Percentiles rank a stretch among this genome's conserved stretches.
Conservation (phyloP, 108 stramenopile species). For the Licmophora abbreviata region DNA sequence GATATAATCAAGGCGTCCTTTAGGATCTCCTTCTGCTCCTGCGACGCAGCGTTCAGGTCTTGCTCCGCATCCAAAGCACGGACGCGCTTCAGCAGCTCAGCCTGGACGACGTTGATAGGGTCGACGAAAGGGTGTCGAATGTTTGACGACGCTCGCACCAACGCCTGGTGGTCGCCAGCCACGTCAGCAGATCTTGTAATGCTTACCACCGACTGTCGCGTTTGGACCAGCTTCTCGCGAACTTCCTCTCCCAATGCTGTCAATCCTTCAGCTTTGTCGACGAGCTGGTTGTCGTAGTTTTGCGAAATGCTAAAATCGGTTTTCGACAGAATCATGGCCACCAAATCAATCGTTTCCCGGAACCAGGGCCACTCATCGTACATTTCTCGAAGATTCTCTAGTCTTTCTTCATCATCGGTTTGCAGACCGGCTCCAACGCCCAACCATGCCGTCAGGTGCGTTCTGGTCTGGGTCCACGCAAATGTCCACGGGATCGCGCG, state of each 20-base stretch:
- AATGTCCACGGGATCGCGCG: constrained; percentile 98
- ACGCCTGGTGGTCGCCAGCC: constrained; percentile 69
- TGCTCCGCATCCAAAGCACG: constrained; percentile 39
- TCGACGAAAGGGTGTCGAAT: constrained; percentile 96
- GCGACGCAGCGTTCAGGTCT: too few relatives aligned
- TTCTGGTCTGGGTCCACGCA: constrained; percentile 95
- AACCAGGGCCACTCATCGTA: constrained; percentile 95
- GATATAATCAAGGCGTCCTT: constrained; percentile 85
- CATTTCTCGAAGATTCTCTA: constrained; percentile 70
- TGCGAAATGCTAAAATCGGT: constrained; percentile 85
- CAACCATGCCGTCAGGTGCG: constrained; percentile 94
- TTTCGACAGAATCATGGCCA: constrained; percentile 94
- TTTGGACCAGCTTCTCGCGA: constrained; percentile 69
- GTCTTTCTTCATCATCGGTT: constrained; percentile 39
- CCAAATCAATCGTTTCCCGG: constrained; percentile 84
- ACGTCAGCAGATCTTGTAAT: constrained; percentile 74
- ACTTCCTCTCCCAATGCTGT: constrained; percentile 76
- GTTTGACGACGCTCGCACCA: constrained; percentile 74
- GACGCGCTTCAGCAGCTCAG: constrained; percentile 83
- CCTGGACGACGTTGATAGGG: constrained; percentile 95
- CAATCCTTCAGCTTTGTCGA: constrained; percentile 45
- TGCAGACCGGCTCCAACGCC: constrained; percentile 87
- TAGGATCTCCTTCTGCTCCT: constrained; percentile 62
- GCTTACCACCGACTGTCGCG: constrained; percentile 72
- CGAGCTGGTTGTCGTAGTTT: constrained; percentile 89